These are phyloP conservation scores for Chaetomium sp. DNA, from an alignment of 2,329 filamentous ascomycete genomes.

Conservation along the genomic window DNA sequence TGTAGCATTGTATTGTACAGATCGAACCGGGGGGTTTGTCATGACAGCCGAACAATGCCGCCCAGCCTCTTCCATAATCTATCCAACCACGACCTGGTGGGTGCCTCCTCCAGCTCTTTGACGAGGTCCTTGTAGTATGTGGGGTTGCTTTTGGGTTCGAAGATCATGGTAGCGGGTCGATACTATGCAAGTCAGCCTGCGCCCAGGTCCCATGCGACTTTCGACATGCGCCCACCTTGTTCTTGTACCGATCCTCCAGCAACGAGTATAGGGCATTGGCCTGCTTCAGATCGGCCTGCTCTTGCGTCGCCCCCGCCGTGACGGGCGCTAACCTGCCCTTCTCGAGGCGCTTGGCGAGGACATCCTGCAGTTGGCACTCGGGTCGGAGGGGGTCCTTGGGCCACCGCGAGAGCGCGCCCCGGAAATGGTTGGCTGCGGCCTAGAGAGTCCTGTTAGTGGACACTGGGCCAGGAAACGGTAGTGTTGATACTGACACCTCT, in stretches of 20 bases:
- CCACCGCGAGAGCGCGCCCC: conserved; percentile 59
- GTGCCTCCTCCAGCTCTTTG: conserved; percentile 64
- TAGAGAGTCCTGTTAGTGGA: conserved; percentile 31
- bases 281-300: conserved; percentile 57
- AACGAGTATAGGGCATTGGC: conserved; percentile 62
- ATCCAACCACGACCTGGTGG: conserved; percentile 57
- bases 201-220: too few relatives aligned
- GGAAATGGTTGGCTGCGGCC: conserved; percentile 51
- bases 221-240: conserved; percentile 48
- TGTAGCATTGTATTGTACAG: conserved; percentile 23
- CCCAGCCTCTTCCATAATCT: conserved; percentile 57
- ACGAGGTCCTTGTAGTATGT: conserved; percentile 64
- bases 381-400: conserved; percentile 66
- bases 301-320: conserved; percentile 37
- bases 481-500: conserved; percentile 27
- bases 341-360: conserved; percentile 52
- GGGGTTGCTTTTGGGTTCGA: conserved; percentile 64
- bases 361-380: conserved; percentile 62
- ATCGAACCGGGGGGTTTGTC: conserved; percentile 28
- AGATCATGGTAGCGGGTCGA: conserved; percentile 51
- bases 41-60: conserved; percentile 62
- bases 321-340: conserved; percentile 39
- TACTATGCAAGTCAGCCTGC: conserved; percentile 42
- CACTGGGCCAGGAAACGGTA: too few relatives aligned
- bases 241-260: conserved; percentile 61